These are phyloP conservation scores for Rhexocercosporidium sp. DNA, from an alignment of 2,329 filamentous ascomycete species.

Conservation along the genomic window DNA sequence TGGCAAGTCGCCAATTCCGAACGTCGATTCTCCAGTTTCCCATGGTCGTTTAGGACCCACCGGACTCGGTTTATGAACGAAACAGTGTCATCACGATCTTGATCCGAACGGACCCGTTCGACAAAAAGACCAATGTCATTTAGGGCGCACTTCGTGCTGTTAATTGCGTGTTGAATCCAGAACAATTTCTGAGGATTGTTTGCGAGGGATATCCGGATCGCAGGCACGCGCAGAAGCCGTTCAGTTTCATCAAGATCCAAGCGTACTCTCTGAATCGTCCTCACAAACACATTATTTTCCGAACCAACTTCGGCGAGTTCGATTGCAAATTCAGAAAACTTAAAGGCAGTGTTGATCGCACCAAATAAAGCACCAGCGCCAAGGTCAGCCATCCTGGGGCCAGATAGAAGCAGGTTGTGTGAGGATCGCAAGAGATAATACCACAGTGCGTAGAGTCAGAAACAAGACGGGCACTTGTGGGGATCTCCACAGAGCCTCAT, in stretches of 20 bases:
- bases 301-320: slow-evolving; percentile 18
- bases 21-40: slow-evolving; percentile 18
- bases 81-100: slow-evolving; percentile 16
- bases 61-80: slow-evolving; percentile 18
- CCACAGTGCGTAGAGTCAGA: background rate
- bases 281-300: slow-evolving; percentile 24
- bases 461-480: background rate
- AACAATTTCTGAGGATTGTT: slow-evolving; percentile 13
- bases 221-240: slow-evolving; percentile 14
- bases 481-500: background rate
- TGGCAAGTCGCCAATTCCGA: slow-evolving; percentile 20
- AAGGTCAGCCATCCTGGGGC: background rate
- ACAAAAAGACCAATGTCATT: slow-evolving; percentile 24
- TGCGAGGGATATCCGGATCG: slow-evolving; percentile 9
- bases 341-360: slow-evolving; percentile 24
- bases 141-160: slow-evolving; percentile 18
- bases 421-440: background rate
- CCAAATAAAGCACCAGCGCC: slow-evolving; percentile 18
- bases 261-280: slow-evolving; percentile 21
- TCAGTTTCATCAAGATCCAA: slow-evolving; percentile 23
- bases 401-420: background rate
- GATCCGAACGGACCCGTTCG: slow-evolving; percentile 18
- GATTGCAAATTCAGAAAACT: slow-evolving; percentile 22
- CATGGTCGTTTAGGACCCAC: slow-evolving; percentile 25
- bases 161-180: slow-evolving; percentile 11